Base-by-base conservation (phyloP, 345 rosid genomes). In the Acer negundo region DNA sequence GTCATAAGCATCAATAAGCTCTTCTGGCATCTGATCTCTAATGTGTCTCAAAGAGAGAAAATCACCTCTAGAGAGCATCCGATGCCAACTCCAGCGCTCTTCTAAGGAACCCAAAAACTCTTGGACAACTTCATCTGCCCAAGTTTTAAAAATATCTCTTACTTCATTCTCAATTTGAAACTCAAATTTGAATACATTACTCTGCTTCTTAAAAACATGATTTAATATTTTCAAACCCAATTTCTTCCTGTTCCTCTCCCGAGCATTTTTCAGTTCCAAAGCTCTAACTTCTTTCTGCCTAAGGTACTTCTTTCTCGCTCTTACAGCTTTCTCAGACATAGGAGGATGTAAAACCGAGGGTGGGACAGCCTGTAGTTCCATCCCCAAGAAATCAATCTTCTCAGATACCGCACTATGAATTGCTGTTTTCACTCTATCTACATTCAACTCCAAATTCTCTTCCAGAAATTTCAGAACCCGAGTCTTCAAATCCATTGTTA, bases 341-440 rank as follows among this genome's bases (percentile, higher is more conserved):
- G 94, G 96, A 7, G 94, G 97, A 66, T 76, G 88, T 88, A 95
- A 81, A 77, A 95, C 88, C 4, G 96, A 95, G 81, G 98, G 98
- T 0, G 84, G 91, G 59, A 95, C 97, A 58, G 94, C 99, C 86
- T 92, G 99, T 76, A 95, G 81, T 86, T 89, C 94, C 93, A 93
- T 85, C 69, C 92, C 97, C 72, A 93, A 78, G 80, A 95, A 93
- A 13, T 68, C 86, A 58, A 93, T 89, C 85, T 92, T 93, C 84
- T 95, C 99, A 0, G 91, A 87, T 13, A 86, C 91, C 0, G 97
- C 91, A 85, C 96, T 91, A 76, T 93, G 99, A 74, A 92, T 90
- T 58, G 87, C 78, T 13, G 96, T 93, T 59, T 84, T 86, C 64
- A 84, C 73, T 78, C 81, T 88, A 82, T 93, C 90, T 72, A 93